Base-by-base conservation (phyloP, 2,329 filamentous ascomycete species). In the Orbilia javanica region DNA sequence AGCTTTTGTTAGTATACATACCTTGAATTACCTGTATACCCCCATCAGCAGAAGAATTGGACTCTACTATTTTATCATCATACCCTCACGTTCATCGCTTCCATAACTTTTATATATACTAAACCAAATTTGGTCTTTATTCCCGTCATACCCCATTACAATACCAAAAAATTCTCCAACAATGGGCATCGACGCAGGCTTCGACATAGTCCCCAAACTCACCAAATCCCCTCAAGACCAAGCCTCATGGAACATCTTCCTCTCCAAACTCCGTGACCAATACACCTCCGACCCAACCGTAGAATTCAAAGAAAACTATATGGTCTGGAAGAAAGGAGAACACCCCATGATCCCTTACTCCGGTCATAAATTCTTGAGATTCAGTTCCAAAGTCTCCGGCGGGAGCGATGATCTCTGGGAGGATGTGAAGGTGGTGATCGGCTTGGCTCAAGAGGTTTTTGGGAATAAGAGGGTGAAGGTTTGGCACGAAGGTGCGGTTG, bases 141-240 rank as follows among this genome's bases (percentile, higher is more conserved):
- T n/a, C 29, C 29, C 29, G 29, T 31, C 7, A 3, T 7, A 31
- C 4, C 29, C 3, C 29, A 3, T 7, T 31, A 3, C 29, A 3
- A 7, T 31, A 31, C 7, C 7, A 3, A 31, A 4, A 31, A 31
- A 4, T 4, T 31, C 29, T 31, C 3, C 36, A 39, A 39, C 8
- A 11, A 39, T 39, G 36, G 13, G 11, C 13, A 39, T 15, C 36
- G 11, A 8, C 22, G 62, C 25, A 44, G 62, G 62, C 44, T 66
- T 66, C 44, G 44, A 66, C 25, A 25, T 66, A 22, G 46, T 42
- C 20, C 62, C 62, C 27, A n/a, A 18, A 18, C 39, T 65, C 62
- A n/a, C 62, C 27, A 15, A 3, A 8, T 66, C 62, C 15, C 27
- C 62, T 11, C 15, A 66, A 66, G 62, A 66, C 62, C 62, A 66